These are phyloP conservation scores for Striga hermonthica DNA, from an alignment of 305 asterid genomes.

Conservation along the genomic window DNA sequence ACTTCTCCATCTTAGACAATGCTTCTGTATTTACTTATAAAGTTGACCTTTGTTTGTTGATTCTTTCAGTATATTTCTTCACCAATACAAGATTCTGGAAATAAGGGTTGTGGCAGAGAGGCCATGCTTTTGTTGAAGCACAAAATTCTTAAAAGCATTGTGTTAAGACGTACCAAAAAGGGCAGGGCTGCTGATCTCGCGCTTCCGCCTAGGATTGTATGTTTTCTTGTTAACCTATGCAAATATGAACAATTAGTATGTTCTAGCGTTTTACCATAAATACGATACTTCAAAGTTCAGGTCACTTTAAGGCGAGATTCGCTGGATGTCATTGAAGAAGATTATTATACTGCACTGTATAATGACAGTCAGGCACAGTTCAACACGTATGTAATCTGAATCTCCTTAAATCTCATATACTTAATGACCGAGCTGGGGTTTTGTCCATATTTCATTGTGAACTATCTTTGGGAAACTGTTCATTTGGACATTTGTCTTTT, in stretches of 20 bases:
- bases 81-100: constrained; percentile 70
- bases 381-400: constrained; percentile 56
- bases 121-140: constrained; percentile 85
- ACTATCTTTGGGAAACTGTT: constrained; percentile 1
- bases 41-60: constrained; percentile 24
- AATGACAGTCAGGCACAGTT: constrained; percentile 85
- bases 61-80: constrained; percentile 60
- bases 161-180: constrained; percentile 85
- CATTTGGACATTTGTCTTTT: neutral
- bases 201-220: constrained; percentile 82
- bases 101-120: constrained; percentile 44
- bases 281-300: constrained; percentile 40
- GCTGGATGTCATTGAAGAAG: constrained; percentile 75
- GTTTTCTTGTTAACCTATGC: constrained; percentile 30
- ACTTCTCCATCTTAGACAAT: constrained; percentile 7
- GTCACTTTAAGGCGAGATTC: constrained; percentile 70
- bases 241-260: constrained; percentile 21
- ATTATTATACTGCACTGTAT: constrained; percentile 72
- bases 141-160: constrained; percentile 64
- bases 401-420: constrained; percentile 6
- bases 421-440: constrained; percentile 6
- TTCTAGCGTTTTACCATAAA: constrained; percentile 19
- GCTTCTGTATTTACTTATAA: constrained; percentile 22
- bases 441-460: constrained; percentile 9
- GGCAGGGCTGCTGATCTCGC: constrained; percentile 97